Evolutionary conservation across 1,139 yeast genomes (phyloP).

Genomic region (Wickerhamomyces sp.): DNA sequence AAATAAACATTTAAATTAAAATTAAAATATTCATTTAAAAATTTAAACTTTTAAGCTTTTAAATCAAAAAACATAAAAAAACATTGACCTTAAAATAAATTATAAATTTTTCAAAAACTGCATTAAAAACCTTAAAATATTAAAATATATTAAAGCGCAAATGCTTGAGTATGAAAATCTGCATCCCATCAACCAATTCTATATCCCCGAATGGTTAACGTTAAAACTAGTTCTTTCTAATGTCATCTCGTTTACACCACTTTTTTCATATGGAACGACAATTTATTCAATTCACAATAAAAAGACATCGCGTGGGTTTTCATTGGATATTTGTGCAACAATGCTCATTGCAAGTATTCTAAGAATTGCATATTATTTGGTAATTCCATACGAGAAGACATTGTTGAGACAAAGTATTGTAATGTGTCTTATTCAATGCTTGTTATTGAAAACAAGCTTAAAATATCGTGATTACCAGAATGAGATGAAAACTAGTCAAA

Average conservation of each 20-base stretch:
- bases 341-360: constrained; percentile 77
- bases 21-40: no score
- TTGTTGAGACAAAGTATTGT: constrained; percentile 70
- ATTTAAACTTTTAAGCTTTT: no score
- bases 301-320: constrained; percentile 71
- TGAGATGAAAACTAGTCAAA: constrained; percentile 12
- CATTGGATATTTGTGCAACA: constrained; percentile 85
- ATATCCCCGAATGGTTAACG: constrained; percentile 40
- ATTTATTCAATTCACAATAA: constrained; percentile 61
- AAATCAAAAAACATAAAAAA: background rate
- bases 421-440: constrained; percentile 71
- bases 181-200: constrained; percentile 35
- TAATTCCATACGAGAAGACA: constrained; percentile 76
- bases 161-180: constrained; percentile 1
- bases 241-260: constrained; percentile 67
- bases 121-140: no score
- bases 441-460: constrained; percentile 59
- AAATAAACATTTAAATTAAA: no score
- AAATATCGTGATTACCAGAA: constrained; percentile 40
- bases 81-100: no score
- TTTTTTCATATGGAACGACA: constrained; percentile 83
- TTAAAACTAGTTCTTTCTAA: constrained; percentile 35
- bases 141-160: constrained; percentile 41
- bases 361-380: constrained; percentile 69
- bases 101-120: no score